Conservation (phyloP, 768 basidiomycete species). For the Rhizopogon vesiculosus region DNA sequence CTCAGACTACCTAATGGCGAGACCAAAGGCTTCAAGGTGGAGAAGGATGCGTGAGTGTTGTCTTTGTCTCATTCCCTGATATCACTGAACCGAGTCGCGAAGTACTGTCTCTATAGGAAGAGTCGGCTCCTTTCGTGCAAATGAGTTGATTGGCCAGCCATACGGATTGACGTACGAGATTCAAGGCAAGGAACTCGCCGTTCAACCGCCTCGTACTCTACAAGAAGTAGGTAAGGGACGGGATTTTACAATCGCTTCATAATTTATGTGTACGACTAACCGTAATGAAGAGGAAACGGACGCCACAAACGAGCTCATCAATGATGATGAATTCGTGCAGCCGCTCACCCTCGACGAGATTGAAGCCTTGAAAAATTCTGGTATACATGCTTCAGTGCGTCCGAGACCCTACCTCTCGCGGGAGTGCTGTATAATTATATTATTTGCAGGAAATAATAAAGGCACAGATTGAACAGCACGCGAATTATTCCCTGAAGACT, state of each 20-base stretch:
- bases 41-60: constrained; percentile 60
- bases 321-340: constrained; percentile 80
- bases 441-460: constrained; percentile 85
- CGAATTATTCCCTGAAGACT: constrained; percentile 89
- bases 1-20: constrained; percentile 77
- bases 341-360: constrained; percentile 84
- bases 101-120: constrained; percentile 79
- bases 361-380: constrained; percentile 74
- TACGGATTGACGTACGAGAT: constrained; percentile 93
- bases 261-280: background rate
- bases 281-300: constrained; percentile 80
- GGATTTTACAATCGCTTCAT: background rate
- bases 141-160: constrained; percentile 74
- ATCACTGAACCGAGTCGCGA: constrained; percentile 2
- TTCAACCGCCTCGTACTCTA: constrained; percentile 56
- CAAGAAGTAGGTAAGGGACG: constrained; percentile 68
- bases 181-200: constrained; percentile 58
- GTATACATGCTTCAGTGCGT: constrained; percentile 69
- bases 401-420: constrained; percentile 1
- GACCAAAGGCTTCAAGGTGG: constrained; percentile 68
- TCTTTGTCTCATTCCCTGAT: background rate
- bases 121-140: constrained; percentile 77
- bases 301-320: constrained; percentile 95
- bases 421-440: constrained; percentile 8
- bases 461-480: constrained; percentile 89